Percentiles rank a stretch among this genome's conserved stretches.
Conservation (phyloP, 768 basidiomycete genomes). For the Tremella mesenterica region DNA sequence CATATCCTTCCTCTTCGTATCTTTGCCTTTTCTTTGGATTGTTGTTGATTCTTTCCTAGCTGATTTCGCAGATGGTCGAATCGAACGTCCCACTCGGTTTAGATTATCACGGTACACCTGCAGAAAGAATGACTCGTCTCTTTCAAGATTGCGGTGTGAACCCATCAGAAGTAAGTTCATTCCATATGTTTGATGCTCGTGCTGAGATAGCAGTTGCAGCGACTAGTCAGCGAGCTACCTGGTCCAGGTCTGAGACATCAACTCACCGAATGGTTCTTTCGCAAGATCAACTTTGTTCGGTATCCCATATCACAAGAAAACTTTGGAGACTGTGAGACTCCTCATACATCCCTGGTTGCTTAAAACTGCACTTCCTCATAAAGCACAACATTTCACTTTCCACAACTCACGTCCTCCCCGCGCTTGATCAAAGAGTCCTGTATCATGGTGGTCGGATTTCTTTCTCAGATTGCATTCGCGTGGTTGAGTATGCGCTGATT, state of each 20-base stretch:
- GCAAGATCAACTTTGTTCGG: slow-evolving; percentile 74
- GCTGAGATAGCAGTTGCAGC: slow-evolving; percentile 56
- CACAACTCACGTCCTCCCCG: background rate
- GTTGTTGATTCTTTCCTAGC: slow-evolving; percentile 6
- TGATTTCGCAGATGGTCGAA: slow-evolving; percentile 8
- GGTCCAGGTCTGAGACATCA: slow-evolving; percentile 61
- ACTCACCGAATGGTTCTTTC: slow-evolving; percentile 61
- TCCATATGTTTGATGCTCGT: background rate
- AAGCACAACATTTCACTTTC: background rate
- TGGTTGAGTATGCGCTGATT: background rate
- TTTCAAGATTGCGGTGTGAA: slow-evolving; percentile 85
- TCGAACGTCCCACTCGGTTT: slow-evolving; percentile 22
- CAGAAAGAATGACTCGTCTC: slow-evolving; percentile 63
- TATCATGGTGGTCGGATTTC: background rate
- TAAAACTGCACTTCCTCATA: background rate
- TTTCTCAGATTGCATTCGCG: background rate
- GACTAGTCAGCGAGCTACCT: slow-evolving; percentile 79
- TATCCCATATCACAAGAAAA: slow-evolving; percentile 79
- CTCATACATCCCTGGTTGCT: background rate
- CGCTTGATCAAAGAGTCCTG: background rate
- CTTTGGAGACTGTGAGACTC: slow-evolving; percentile 52
- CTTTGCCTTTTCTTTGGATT: slow-evolving; percentile 11
- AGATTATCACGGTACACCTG: slow-evolving; percentile 48
- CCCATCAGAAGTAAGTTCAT: slow-evolving; percentile 55
- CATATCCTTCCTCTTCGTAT: slow-evolving; percentile 1